Evolutionary conservation across 2,329 filamentous ascomycete species (phyloP), one percentile per base, ranked within the genome.

Genomic region (Cercospora sp.): DNA sequence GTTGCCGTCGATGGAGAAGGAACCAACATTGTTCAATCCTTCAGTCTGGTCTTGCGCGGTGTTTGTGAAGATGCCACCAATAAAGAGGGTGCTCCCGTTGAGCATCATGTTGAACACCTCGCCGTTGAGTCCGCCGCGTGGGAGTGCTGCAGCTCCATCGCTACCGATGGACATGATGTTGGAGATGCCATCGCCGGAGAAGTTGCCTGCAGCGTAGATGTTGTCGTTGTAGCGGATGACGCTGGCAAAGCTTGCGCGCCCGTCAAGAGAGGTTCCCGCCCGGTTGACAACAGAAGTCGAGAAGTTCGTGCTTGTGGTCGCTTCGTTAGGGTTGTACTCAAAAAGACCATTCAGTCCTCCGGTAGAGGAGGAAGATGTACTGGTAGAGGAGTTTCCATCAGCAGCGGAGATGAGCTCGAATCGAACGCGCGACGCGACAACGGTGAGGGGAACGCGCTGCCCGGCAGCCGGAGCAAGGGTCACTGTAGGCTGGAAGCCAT

Each of bases 401-500:
- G 89, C 91, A 2, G 91, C 90, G 71, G 89, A 89, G 72, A 90
- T 85, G 58, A 92, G 83, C 58, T 85, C 89, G 78, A 97, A 97
- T 9, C 90, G 89, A 49, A 98, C 89, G 66, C 91, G 88, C 77
- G 96, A 94, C 8, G 95, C 95, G n/a, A 99, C 95, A 71, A 98
- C 82, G 1, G 90, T 91, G 77, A 95, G 83, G 65, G 86, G 83
- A 1, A 84, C 80, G 37, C 89, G 81, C 79, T 93, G 91, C 45
- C 87, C 89, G 34, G 85, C 78, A 24, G 88, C 82, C 4, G 94
- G 91, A 0, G 88, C 86, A 55, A 99, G 82, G 0, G 91, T 97
- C 63, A 99, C 89, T 4, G 87, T 13, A 94, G 93, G 51, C 89
- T 89, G 83, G 97, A 97, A 21, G 86, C 86, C 90, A 63, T 87